Conservation (phyloP, 2,329 filamentous ascomycete species). For the Tolypocladium ovalisporum region DNA sequence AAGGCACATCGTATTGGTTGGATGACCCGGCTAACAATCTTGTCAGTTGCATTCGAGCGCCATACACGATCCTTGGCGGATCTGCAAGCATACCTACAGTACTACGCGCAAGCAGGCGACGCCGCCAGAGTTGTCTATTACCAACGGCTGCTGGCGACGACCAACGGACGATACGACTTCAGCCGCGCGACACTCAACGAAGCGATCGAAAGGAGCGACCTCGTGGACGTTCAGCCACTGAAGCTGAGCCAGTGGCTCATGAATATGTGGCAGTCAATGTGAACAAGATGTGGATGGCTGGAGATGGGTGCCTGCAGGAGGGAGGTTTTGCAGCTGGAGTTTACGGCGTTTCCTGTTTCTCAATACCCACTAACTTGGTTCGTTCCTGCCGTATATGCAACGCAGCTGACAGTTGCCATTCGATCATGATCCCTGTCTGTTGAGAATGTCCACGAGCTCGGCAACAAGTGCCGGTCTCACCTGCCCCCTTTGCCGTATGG, state of each 20-base stretch:
- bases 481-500: not conserved
- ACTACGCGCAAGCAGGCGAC: conserved; percentile 35
- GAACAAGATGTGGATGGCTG: not conserved
- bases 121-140: conserved; percentile 40
- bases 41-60: conserved; percentile 27
- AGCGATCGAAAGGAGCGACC: conserved; percentile 21
- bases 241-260: conserved; percentile 44
- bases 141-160: conserved; percentile 55
- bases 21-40: conserved; percentile 8
- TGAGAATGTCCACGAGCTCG: not conserved
- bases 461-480: not conserved
- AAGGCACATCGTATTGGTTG: not conserved
- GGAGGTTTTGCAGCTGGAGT: not conserved
- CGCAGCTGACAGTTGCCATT: not conserved
- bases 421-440: not conserved
- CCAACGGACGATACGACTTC: conserved; percentile 58
- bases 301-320: not conserved
- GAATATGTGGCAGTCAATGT: conserved; percentile 9
- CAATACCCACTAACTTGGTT: not conserved
- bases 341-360: not conserved
- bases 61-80: conserved; percentile 27
- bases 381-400: not conserved
- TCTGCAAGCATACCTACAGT: conserved; percentile 26
- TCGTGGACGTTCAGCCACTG: conserved; percentile 34
- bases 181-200: conserved; percentile 48